These are phyloP conservation scores for Terana coerulea DNA, from an alignment of 768 basidiomycete species.

Conservation along the genomic window DNA sequence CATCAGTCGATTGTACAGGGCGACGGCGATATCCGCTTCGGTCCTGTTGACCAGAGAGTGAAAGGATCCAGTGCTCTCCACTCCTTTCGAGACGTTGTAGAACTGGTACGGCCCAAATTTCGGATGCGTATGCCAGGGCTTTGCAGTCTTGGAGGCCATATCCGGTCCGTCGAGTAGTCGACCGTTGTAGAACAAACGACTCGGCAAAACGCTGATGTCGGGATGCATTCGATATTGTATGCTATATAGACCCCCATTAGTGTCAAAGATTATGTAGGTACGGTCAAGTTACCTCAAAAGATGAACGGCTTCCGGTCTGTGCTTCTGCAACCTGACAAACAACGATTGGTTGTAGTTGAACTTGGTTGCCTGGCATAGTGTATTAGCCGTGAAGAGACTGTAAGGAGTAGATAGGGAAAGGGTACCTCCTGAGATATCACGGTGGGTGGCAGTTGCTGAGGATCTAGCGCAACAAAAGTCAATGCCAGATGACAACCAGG, in stretches of 20 bases:
- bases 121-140: conserved; percentile 79
- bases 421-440: conserved; percentile 62
- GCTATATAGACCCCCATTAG: conserved; percentile 47
- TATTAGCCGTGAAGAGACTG: neutral
- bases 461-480: conserved; percentile 41
- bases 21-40: conserved; percentile 74
- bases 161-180: conserved; percentile 80
- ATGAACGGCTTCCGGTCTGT: conserved; percentile 80
- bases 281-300: conserved; percentile 65
- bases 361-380: conserved; percentile 49
- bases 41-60: conserved; percentile 73
- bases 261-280: neutral
- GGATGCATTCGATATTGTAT: conserved; percentile 99
- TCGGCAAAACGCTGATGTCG: conserved; percentile 87
- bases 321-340: conserved; percentile 86
- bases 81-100: conserved; percentile 70
- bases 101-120: conserved; percentile 88
- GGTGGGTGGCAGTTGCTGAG: conserved; percentile 95
- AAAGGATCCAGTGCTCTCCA: conserved; percentile 55
- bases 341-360: conserved; percentile 86
- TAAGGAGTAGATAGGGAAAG: conserved; percentile 19
- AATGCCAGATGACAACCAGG: neutral
- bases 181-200: conserved; percentile 80
- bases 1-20: conserved; percentile 68
- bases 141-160: conserved; percentile 79